Evolutionary conservation across 2,329 filamentous ascomycete genomes (phyloP).

Genomic region (Trichoderma sp.): DNA sequence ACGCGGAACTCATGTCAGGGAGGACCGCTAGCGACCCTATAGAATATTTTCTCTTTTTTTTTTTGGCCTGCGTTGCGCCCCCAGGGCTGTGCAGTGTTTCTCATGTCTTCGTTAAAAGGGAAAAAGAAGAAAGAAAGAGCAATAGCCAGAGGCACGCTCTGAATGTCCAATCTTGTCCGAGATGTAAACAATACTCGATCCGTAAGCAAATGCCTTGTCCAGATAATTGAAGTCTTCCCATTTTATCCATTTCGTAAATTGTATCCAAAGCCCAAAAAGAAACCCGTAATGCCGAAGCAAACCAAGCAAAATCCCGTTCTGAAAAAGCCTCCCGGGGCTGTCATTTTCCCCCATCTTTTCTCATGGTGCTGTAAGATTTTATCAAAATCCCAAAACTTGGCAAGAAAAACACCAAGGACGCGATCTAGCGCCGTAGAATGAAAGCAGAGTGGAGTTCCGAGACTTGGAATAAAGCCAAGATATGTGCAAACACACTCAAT

Average conservation of each 20-base stretch:
- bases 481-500: slow-evolving; percentile 23
- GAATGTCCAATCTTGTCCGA: slow-evolving; percentile 18
- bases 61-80: slow-evolving; percentile 19
- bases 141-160: slow-evolving; percentile 14
- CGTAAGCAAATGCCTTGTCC: not conserved
- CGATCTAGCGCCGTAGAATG: slow-evolving; percentile 24
- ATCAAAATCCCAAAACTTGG: not conserved
- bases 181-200: not conserved
- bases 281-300: slow-evolving; percentile 7
- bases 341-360: not conserved
- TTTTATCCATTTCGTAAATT: not conserved
- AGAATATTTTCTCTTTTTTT: slow-evolving; percentile 23
- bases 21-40: slow-evolving; percentile 38
- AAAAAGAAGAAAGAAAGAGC: slow-evolving; percentile 21
- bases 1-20: slow-evolving; percentile 34
- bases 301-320: not conserved
- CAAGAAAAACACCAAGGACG: slow-evolving; percentile 28
- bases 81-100: slow-evolving; percentile 22
- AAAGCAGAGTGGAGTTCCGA: slow-evolving; percentile 30
- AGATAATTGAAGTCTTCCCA: not conserved
- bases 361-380: not conserved
- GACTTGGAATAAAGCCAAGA: slow-evolving; percentile 25
- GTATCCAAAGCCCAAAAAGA: slow-evolving; percentile 1
- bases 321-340: slow-evolving; percentile 3
- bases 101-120: slow-evolving; percentile 24